Evolutionary conservation across 306 rosid genomes (phyloP), one percentile per base, ranked within the genome.

Genomic region (Cyamopsis tetragonoloba): DNA sequence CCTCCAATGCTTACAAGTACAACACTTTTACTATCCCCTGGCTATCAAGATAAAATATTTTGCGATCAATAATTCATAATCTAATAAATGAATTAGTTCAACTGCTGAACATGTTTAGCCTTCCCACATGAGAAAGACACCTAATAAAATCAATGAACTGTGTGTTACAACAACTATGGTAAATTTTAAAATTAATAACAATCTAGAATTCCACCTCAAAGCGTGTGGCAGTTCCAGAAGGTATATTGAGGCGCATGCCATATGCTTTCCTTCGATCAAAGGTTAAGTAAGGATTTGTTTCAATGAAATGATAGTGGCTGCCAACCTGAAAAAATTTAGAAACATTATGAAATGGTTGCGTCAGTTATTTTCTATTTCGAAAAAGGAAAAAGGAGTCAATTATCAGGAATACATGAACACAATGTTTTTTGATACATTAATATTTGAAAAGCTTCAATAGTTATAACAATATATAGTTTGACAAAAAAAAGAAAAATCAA

Each of bases 221-320:
- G 53, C 99, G 88, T 63, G 67, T 80, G 60, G 96, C 91, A 34
- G 88, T 86, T 79, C 99, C 97, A n/a, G 99, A 85, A 2, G 84
- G 72, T 80, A 93, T 88, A 66, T 93, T 93, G 62, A 93, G 88
- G 66, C 83, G 96, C 90, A 81, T 88, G 72, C 97, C 97, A 83
- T 77, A 79, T 50, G 97, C 85, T 80, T 78, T 88, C 79, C 67
- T 63, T 79, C 96, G 81, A 86, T 90, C 99, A 62, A 90, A 93
- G 67, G 73, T 80, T 81, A 93, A 81, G 80, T 14, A 65, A 1
- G 90, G 96, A 75, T 93, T 93, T 32, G 80, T 85, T 87, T 93
- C 99, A 71, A 83, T 83, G 75, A 93, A 93, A 88, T 88, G 91
- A 73, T 90, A 90, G 83, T 93, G 96, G 83, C 99, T 93, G 56